phyloP scores from a whole-genome alignment of 352 stramenopile genomes.

The Globisporangium iwayamae region DNA sequence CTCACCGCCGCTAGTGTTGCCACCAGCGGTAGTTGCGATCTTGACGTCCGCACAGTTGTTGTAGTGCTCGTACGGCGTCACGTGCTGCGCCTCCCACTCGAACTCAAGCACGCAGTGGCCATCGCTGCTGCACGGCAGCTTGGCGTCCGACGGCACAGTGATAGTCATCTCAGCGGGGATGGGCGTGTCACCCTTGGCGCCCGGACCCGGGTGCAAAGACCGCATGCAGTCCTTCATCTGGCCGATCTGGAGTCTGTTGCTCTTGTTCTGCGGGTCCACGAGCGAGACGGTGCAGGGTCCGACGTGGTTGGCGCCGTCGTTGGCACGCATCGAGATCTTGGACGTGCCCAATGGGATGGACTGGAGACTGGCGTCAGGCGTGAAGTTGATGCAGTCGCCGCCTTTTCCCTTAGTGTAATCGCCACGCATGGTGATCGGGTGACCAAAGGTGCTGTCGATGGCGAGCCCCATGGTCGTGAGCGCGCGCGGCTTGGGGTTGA shows the following conservation, averaged over 20 bases:
- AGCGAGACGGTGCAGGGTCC: slow-evolving; percentile 34
- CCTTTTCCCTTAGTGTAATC: slow-evolving; percentile 21
- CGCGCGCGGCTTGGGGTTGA: slow-evolving; percentile 28
- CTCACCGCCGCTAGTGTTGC: background rate
- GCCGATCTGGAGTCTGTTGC: slow-evolving; percentile 29
- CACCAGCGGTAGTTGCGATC: slow-evolving; percentile 5
- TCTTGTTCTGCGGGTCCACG: slow-evolving; percentile 26
- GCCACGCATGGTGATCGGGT: slow-evolving; percentile 28
- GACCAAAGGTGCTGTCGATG: slow-evolving; percentile 31
- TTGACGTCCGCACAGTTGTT: slow-evolving; percentile 1
- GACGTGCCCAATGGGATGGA: slow-evolving; percentile 22
- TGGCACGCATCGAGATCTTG: slow-evolving; percentile 39
- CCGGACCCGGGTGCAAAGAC: slow-evolving; percentile 27
- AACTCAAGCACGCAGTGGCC: slow-evolving; percentile 5
- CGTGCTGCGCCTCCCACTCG: slow-evolving; percentile 18
- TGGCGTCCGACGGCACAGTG: slow-evolving; percentile 21
- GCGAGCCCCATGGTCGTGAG: slow-evolving; percentile 37
- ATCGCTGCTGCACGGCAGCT: slow-evolving; percentile 16
- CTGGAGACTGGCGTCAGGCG: slow-evolving; percentile 28
- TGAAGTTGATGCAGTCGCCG: slow-evolving; percentile 34
- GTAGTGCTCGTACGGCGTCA: slow-evolving; percentile 4
- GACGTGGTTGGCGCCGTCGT: slow-evolving; percentile 40
- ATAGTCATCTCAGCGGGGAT: slow-evolving; percentile 35
- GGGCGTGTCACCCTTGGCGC: slow-evolving; percentile 25
- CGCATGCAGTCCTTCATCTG: slow-evolving; percentile 41